phyloP scores from a whole-genome alignment of 2,329 filamentous ascomycete genomes.

The Falciphora oryzae region DNA sequence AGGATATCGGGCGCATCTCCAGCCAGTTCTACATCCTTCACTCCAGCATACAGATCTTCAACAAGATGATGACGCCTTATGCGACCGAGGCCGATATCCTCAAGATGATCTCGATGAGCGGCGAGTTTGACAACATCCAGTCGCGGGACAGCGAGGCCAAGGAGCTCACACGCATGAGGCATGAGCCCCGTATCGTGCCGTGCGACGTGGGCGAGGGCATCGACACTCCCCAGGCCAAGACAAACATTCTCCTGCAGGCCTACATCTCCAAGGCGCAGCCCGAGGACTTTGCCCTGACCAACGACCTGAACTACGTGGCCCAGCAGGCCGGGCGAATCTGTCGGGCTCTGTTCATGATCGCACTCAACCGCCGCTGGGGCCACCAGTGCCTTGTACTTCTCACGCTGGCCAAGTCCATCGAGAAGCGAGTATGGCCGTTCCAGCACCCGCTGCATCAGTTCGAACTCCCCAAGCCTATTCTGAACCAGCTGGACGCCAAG shows the following conservation, averaged over 20 bases:
- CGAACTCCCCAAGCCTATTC: constrained; percentile 74
- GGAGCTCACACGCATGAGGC: constrained; percentile 70
- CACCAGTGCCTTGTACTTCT: constrained; percentile 89
- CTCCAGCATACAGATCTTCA: constrained; percentile 92
- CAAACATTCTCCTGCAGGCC: constrained; percentile 88
- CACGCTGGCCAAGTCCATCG: constrained; percentile 92
- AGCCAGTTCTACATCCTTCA: constrained; percentile 97
- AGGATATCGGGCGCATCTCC: constrained; percentile 93
- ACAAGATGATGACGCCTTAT: constrained; percentile 81
- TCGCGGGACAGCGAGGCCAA: constrained; percentile 84
- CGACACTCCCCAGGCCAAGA: constrained; percentile 77
- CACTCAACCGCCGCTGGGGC: constrained; percentile 90
- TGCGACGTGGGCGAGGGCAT: constrained; percentile 74
- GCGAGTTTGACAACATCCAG: constrained; percentile 96
- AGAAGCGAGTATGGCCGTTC: constrained; percentile 91
- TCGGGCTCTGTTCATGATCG: constrained; percentile 93
- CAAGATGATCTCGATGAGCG: constrained; percentile 95
- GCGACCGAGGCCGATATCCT: constrained; percentile 88
- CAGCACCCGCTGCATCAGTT: constrained; percentile 95
- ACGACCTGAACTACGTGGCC: constrained; percentile 89
- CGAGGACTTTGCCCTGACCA: constrained; percentile 89
- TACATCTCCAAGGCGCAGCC: constrained; percentile 85
- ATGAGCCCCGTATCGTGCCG: constrained; percentile 63
- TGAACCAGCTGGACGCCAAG: constrained; percentile 81
- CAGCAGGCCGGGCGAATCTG: constrained; percentile 95